Percentiles rank a stretch among this genome's conserved stretches.
phyloP scores from a whole-genome alignment of 1,284 basidiomycete species.

The Boletus subluridellus region DNA sequence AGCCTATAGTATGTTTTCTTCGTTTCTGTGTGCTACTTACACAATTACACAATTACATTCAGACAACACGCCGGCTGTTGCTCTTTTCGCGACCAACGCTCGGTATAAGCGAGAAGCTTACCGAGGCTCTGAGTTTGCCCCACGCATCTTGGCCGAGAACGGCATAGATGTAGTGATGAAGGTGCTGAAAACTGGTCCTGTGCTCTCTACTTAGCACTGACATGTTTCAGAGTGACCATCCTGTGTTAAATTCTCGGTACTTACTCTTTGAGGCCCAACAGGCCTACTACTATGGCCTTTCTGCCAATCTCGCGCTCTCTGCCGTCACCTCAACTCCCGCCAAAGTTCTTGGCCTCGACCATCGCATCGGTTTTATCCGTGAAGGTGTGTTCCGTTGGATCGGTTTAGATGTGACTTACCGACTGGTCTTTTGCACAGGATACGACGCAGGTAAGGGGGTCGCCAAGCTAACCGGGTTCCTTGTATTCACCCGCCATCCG shows the following conservation, averaged over 20 bases:
- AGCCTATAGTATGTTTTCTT: conserved; percentile 52
- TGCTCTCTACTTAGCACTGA: not conserved
- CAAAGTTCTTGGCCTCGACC: conserved; percentile 70
- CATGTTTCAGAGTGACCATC: conserved; percentile 60
- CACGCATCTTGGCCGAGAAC: conserved; percentile 72
- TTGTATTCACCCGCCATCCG: not conserved
- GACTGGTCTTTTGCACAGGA: conserved; percentile 31
- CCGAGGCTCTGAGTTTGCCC: conserved; percentile 81
- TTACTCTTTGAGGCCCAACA: conserved; percentile 85
- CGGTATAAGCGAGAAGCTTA: conserved; percentile 86
- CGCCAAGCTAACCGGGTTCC: not conserved
- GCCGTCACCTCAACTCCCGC: conserved; percentile 81
- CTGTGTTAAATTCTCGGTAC: conserved; percentile 73
- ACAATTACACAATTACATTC: not conserved
- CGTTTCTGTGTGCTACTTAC: not conserved
- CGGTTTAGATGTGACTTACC: conserved; percentile 19
- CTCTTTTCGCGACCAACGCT: conserved; percentile 65
- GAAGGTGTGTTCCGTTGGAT: conserved; percentile 41
- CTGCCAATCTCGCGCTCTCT: conserved; percentile 58
- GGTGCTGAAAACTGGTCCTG: conserved; percentile 35
- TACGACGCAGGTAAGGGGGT: conserved; percentile 44
- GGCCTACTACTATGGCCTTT: conserved; percentile 74
- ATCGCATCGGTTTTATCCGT: conserved; percentile 76
- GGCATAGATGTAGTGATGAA: conserved; percentile 78
- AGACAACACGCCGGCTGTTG: conserved; percentile 63